Base-by-base conservation (phyloP, 179 eudicot genomes). In the Monotropa hypopitys region DNA sequence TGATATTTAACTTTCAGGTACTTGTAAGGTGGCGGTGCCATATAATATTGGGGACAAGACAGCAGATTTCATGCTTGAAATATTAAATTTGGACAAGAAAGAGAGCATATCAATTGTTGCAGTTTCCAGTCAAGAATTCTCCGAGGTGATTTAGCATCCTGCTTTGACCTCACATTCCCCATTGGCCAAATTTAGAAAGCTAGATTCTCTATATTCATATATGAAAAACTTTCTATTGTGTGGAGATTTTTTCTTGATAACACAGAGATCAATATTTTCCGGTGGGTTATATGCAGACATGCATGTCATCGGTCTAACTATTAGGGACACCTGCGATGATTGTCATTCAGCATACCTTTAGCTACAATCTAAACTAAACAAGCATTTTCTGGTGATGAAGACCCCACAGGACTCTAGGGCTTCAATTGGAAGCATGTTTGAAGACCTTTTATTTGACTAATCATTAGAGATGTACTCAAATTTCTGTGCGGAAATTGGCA, bases 51-150 rank as follows among this genome's bases (percentile, higher is more conserved):
- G 97, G 71, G 87, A 90, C 77, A 88, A 79, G 81, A 86, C 90
- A 42, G 81, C 84, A 35, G 89, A 96, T 84, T 72, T 84, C 81
- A 88, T 85, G 94, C 92, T 96, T 68, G 98, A 91, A 85, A 88
- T 96, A 51, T 87, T 90, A 73, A 96, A 96, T 79, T 84, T 96
- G 68, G 88, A 90, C 89, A 96, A 96, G 86, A 93, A 90, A 76
- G 99, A 96, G 84, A 74, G 76, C 23, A 67, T 93, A 54, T 72
- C 90, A 30, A 88, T 96, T 69, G 98, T 93, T 86, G 63, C 88
- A 51, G 85, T 93, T 76, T 96, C 99, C 74, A 88, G 93, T 85
- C 97, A 89, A 83, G 98, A 93, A 28, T 90, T 96, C 76, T 87
- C 91, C 50, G 96, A 93, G 98, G 99, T 96, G 77, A 90, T 47